phyloP scores from a whole-genome alignment of 1,139 yeast genomes.

The Yamadazyma trypodendri region DNA sequence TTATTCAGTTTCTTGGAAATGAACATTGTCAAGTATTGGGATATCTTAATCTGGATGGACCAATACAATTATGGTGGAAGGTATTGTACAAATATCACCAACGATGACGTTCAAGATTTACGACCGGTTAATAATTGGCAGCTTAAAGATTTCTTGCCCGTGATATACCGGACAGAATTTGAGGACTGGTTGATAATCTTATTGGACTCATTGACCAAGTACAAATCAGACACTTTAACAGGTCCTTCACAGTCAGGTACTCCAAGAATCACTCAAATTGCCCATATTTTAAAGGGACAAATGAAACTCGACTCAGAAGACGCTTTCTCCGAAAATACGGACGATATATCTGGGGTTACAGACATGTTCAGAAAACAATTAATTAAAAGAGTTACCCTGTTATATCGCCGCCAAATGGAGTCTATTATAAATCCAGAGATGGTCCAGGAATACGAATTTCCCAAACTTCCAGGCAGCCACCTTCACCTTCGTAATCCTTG shows the following conservation, averaged over 20 bases:
- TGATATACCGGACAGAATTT: slow-evolving; percentile 75
- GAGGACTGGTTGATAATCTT: slow-evolving; percentile 83
- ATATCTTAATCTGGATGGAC: slow-evolving; percentile 91
- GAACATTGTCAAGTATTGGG: slow-evolving; percentile 81
- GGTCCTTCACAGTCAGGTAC: slow-evolving; percentile 43
- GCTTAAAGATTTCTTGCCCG: slow-evolving; percentile 70
- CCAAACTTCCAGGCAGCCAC: slow-evolving; percentile 70
- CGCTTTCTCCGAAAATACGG: slow-evolving; percentile 27
- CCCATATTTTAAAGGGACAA: slow-evolving; percentile 51
- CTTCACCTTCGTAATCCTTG: slow-evolving; percentile 66
- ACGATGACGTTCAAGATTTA: slow-evolving; percentile 55
- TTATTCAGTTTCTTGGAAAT: slow-evolving; percentile 81
- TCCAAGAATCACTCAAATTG: slow-evolving; percentile 66
- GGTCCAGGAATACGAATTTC: slow-evolving; percentile 66
- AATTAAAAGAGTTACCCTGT: slow-evolving; percentile 60
- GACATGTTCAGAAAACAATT: slow-evolving; percentile 62
- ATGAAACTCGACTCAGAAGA: slow-evolving; percentile 32
- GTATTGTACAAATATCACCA: slow-evolving; percentile 59
- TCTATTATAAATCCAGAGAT: slow-evolving; percentile 67
- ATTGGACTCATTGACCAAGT: slow-evolving; percentile 65
- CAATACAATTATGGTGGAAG: slow-evolving; percentile 85
- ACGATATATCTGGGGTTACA: slow-evolving; percentile 41
- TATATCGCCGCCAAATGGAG: slow-evolving; percentile 69
- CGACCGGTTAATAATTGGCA: slow-evolving; percentile 78
- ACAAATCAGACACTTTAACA: slow-evolving; percentile 43